Evolutionary conservation across 2,329 filamentous ascomycete genomes (phyloP).

Genomic region (Rhynchosporium agropyri): DNA sequence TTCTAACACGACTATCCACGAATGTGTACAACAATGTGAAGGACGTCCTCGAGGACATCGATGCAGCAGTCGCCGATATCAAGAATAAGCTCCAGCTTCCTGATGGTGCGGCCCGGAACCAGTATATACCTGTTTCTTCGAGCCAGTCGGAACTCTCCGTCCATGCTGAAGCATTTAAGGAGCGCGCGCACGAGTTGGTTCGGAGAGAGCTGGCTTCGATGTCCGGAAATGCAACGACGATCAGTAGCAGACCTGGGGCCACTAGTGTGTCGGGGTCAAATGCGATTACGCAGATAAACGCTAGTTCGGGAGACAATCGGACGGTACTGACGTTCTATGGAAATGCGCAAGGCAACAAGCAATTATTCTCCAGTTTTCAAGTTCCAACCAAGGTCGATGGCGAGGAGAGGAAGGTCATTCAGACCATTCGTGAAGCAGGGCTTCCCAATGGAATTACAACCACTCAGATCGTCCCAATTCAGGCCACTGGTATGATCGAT

Average conservation of each 20-base stretch:
- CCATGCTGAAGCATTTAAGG: constrained; percentile 53
- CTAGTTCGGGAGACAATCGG: constrained; percentile 50
- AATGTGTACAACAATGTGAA: constrained; percentile 63
- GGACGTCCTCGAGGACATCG: constrained; percentile 63
- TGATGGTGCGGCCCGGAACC: constrained; percentile 36
- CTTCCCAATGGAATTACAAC: constrained; percentile 76
- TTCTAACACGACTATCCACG: constrained; percentile 41
- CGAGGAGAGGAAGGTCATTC: constrained; percentile 38
- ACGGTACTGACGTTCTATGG: constrained; percentile 77
- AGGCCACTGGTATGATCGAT: constrained; percentile 44
- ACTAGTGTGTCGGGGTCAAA: constrained; percentile 31
- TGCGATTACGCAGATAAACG: constrained; percentile 40
- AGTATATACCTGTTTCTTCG: constrained; percentile 31
- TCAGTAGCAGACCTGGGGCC: constrained; percentile 16
- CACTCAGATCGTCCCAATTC: constrained; percentile 64
- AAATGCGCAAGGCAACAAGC: constrained; percentile 71
- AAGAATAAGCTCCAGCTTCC: constrained; percentile 51
- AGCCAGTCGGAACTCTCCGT: constrained; percentile 35
- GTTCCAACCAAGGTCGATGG: constrained; percentile 48
- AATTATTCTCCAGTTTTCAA: constrained; percentile 85
- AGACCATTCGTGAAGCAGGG: constrained; percentile 61
- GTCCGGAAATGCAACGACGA: constrained; percentile 36
- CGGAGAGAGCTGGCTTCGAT: constrained; percentile 61
- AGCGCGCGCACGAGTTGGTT: constrained; percentile 63
- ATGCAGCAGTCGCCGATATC: constrained; percentile 51